A percentile compares a stretch with the other conserved stretches of the same genome.
phyloP scores from a whole-genome alignment of 805 yeast genomes.

The Maudiozyma turicensis region DNA sequence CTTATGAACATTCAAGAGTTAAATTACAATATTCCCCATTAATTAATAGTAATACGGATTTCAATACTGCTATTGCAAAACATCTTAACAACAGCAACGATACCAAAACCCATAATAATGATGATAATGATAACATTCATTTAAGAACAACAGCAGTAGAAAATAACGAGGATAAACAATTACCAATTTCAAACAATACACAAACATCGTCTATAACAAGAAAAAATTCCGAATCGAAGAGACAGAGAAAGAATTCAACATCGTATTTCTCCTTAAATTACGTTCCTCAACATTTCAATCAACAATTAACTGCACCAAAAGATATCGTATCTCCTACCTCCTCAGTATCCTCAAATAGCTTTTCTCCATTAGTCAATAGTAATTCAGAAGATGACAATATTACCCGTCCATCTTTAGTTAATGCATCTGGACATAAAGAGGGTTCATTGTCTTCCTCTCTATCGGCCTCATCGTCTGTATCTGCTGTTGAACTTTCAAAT shows the following conservation, averaged over 20 bases:
- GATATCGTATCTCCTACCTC: background rate
- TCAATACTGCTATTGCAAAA: background rate
- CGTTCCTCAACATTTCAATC: background rate
- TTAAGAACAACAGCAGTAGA: too few species aligned
- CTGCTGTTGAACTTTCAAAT: too few species aligned
- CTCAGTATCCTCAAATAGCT: background rate
- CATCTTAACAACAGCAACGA: background rate
- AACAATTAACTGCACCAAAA: background rate
- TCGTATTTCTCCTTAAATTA: background rate
- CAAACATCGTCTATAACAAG: background rate
- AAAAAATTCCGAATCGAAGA: background rate
- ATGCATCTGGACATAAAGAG: too few species aligned
- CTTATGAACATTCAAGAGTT: constrained; percentile 79
- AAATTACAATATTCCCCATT: constrained; percentile 30
- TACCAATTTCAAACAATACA: background rate
- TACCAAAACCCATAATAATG: background rate
- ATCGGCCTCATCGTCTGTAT: too few species aligned
- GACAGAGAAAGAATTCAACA: constrained; percentile 2
- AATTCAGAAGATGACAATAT: background rate
- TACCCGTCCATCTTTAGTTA: too few species aligned
- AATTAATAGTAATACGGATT: background rate
- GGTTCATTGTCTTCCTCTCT: too few species aligned
- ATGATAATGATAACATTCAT: background rate
- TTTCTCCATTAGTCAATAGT: background rate
- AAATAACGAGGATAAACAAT: background rate